Evolutionary conservation across 257 asterid species (phyloP), one percentile per base, ranked within the genome.

Genomic region (Nemophila menziesii): DNA sequence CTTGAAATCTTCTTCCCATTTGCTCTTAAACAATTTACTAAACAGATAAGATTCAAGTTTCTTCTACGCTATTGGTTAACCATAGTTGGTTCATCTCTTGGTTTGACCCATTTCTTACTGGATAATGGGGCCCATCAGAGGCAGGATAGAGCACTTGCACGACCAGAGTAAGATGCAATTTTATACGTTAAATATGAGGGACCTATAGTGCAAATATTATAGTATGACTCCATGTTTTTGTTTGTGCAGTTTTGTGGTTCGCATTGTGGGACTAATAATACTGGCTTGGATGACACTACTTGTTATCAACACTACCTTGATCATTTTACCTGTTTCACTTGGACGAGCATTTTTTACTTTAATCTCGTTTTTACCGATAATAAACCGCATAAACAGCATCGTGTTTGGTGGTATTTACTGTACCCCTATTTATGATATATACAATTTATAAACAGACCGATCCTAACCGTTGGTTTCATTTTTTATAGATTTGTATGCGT

Each of bases 271-370:
- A 61, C 46, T 89, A 63, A 51, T 89, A 65, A 67, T 85, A 51
- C 90, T 79, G 51, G 98, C 98, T 49, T 89, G 98, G 98, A 76
- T 89, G 92, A 89, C 98, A 16, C 66, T 89, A 21, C 93, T 89
- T 11, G 66, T 71, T 36, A 75, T 82, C 62, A 85, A 89, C 64
- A 78, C 94, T n/a, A 63, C 92, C 20, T 55, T 84, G 72, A 74
- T 89, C 48, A 74, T 85, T 58, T 71, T 85, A 42, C 98, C 98
- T 5, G 61, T 89, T 53, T 76, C 98, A 68, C 82, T 85, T 46
- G 98, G 96, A 20, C 75, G 96, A 13, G 46, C 80, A 11, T 78
- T 89, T 49, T 89, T 78, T 71, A 74, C 68, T 71, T 67, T 69
- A 43, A 79, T 89, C 42, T 96, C 98, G 8, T 80, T 76, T 71